phyloP scores from a whole-genome alignment of 108 stramenopile species.

The Nannochloropsis granulata region DNA sequence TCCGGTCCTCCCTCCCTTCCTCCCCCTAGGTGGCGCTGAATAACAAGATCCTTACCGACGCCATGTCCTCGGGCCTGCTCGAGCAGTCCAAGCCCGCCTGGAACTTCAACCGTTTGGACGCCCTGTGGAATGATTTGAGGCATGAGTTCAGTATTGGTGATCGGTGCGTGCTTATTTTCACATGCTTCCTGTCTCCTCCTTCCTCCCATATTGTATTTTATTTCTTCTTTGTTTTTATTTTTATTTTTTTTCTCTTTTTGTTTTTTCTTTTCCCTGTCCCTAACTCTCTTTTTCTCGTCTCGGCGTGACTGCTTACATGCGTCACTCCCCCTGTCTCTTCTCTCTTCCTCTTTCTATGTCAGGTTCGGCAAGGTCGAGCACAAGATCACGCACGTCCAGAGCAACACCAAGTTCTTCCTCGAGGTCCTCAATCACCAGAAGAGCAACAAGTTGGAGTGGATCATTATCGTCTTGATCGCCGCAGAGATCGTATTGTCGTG shows the following conservation, averaged over 20 bases:
- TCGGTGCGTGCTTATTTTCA: background rate
- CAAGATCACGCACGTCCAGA: slow-evolving; percentile 7
- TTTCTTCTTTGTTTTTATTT: too few species aligned
- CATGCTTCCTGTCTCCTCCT: background rate
- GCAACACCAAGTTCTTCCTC: slow-evolving; percentile 30
- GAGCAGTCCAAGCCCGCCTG: background rate
- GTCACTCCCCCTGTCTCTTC: background rate
- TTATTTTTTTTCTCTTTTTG: too few species aligned
- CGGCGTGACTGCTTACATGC: background rate
- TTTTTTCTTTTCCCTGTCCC: too few species aligned
- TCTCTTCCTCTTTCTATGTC: too few species aligned
- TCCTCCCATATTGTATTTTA: background rate
- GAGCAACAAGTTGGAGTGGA: slow-evolving; percentile 33
- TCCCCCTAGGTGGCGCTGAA: background rate
- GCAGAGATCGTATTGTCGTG: slow-evolving; percentile 26
- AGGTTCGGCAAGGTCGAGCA: background rate
- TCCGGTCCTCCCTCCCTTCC: background rate
- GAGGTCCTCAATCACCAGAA: slow-evolving; percentile 38
- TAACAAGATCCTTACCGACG: background rate
- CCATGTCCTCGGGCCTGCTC: background rate
- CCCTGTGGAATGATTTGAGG: background rate
- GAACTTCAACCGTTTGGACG: background rate
- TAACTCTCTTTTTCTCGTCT: too few species aligned
- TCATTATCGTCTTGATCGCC: slow-evolving; percentile 33
- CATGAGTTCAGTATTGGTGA: background rate